Conservation (phyloP, 2,329 filamentous ascomycete species). For the Fusarium kyushuense region DNA sequence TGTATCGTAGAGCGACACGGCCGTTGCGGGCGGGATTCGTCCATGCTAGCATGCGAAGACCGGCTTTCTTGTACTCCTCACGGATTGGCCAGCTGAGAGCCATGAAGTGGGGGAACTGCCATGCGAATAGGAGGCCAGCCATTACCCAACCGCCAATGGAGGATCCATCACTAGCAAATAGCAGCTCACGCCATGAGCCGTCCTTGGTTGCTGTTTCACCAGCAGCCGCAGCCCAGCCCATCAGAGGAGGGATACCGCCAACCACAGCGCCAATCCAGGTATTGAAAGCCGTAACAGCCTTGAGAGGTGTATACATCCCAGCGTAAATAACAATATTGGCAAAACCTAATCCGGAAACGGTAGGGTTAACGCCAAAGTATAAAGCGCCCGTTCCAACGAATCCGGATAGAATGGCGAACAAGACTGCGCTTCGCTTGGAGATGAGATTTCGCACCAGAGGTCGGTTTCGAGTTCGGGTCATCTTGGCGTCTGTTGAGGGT, state of each 20-base stretch:
- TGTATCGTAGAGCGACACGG: conserved; percentile 89
- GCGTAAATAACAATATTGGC: conserved; percentile 92
- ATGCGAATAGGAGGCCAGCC: conserved; percentile 86
- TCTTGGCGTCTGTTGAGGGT: conserved; percentile 87
- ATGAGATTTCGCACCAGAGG: conserved; percentile 88
- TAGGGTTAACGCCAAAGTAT: conserved; percentile 93
- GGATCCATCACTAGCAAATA: conserved; percentile 73
- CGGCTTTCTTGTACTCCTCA: conserved; percentile 84
- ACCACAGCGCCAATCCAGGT: conserved; percentile 96
- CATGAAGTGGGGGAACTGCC: conserved; percentile 99
- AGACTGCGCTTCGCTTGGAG: conserved; percentile 74
- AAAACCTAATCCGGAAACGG: conserved; percentile 85
- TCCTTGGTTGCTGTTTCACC: conserved; percentile 84
- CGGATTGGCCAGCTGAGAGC: conserved; percentile 88
- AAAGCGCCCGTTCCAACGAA: conserved; percentile 76
- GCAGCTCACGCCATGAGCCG: conserved; percentile 81
- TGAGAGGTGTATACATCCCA: conserved; percentile 91
- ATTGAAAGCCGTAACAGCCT: conserved; percentile 86
- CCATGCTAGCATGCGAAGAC: conserved; percentile 83
- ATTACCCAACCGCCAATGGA: conserved; percentile 88
- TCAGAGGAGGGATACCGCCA: conserved; percentile 92
- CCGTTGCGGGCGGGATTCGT: conserved; percentile 87
- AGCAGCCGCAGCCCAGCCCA: conserved; percentile 97
- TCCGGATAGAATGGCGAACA: conserved; percentile 84
- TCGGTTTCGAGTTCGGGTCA: conserved; percentile 92